phyloP scores from a whole-genome alignment of 23 red algal genomes.

The Cyanidiococcus yangmingshanensis region DNA sequence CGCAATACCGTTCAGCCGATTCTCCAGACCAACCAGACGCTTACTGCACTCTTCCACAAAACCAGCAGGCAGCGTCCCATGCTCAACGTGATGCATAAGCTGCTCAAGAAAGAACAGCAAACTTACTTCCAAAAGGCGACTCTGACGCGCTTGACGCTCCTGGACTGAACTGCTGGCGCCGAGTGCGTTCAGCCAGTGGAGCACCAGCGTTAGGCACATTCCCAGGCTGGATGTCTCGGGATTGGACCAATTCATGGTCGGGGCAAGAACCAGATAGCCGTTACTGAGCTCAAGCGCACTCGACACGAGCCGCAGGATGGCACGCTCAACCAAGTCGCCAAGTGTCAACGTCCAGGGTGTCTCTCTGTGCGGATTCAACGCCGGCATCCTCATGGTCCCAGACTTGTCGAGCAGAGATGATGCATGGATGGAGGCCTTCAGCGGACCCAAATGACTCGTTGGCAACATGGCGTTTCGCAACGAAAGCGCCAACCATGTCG shows the following conservation, averaged over 20 bases:
- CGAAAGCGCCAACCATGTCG: not conserved
- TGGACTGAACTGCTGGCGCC: not conserved
- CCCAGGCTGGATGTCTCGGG: not conserved
- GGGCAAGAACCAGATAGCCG: not conserved
- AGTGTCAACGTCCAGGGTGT: not conserved
- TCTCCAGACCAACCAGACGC: not conserved
- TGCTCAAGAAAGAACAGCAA: not conserved
- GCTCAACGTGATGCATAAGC: not conserved
- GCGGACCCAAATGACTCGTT: not conserved
- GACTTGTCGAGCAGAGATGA: not conserved
- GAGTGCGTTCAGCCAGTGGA: not conserved
- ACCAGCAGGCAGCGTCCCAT: not conserved
- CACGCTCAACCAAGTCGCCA: not conserved
- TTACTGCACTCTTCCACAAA: not conserved
- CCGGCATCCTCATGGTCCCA: not conserved
- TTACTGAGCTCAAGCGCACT: not conserved
- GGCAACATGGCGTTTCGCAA: not conserved
- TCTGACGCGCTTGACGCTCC: not conserved
- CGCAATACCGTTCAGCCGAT: not conserved
- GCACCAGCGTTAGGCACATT: not conserved
- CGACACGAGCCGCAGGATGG: not conserved
- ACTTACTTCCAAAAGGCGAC: not conserved
- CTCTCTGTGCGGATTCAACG: not conserved
- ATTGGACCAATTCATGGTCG: not conserved
- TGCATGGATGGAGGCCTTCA: not conserved